Evolutionary conservation across 2,329 filamentous ascomycete genomes (phyloP).

Genomic region (Alternaria hordeiaustralica): DNA sequence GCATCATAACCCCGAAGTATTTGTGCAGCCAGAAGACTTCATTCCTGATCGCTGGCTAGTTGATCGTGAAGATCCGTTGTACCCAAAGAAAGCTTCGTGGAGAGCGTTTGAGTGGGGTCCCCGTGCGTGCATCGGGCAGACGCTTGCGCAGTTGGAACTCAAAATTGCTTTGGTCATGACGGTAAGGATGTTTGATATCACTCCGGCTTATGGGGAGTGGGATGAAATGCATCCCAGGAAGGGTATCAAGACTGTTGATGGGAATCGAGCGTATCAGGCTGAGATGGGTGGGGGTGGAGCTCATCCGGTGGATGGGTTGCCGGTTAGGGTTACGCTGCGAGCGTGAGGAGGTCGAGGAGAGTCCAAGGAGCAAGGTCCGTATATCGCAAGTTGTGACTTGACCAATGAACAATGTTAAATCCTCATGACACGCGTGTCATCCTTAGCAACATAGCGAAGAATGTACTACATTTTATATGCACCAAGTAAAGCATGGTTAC

Average conservation of each 20-base stretch:
- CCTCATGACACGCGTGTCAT: too few species aligned
- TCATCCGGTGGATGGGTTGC: conserved; percentile 26
- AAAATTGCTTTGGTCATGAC: conserved; percentile 12
- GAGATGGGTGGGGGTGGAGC: conserved; percentile 16
- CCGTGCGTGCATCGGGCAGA: conserved; percentile 49
- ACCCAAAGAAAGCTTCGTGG: conserved; percentile 24
- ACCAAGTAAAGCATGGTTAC: too few species aligned
- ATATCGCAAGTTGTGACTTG: too few species aligned
- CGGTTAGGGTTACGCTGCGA: conserved; percentile 46
- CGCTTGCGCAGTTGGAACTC: conserved; percentile 43
- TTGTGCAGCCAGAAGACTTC: conserved; percentile 20
- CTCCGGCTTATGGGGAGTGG: conserved; percentile 21
- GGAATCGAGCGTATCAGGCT: conserved; percentile 23
- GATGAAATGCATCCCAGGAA: conserved; percentile 11
- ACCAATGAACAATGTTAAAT: too few species aligned
- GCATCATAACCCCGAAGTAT: conserved; percentile 24
- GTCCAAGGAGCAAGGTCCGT: too few species aligned
- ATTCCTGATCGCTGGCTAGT: conserved; percentile 32
- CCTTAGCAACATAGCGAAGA: too few species aligned
- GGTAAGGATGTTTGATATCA: conserved; percentile 13
- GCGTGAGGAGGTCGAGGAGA: background rate
- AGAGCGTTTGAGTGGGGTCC: conserved; percentile 49
- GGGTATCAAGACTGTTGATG: conserved; percentile 21
- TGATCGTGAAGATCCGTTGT: conserved; percentile 5
- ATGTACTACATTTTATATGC: too few species aligned